A percentile compares a stretch with the other conserved stretches of the same genome.
Evolutionary conservation across 2,329 filamentous ascomycete genomes (phyloP).

Genomic region (Whalleya microplaca): DNA sequence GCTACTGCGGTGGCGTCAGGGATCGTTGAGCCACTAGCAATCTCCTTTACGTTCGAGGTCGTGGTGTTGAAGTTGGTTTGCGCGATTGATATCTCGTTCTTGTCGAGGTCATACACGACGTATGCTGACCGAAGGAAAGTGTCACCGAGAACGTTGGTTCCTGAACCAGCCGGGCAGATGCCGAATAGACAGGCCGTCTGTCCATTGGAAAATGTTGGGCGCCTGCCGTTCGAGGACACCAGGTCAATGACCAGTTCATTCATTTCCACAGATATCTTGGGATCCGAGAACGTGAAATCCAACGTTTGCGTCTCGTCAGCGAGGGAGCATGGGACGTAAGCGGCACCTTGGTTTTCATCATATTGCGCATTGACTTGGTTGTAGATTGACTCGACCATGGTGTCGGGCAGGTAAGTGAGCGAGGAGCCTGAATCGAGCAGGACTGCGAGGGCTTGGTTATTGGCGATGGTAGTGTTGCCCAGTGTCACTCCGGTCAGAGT

Average conservation of each 20-base stretch:
- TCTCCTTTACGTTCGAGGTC: constrained; percentile 56
- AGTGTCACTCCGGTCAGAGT: constrained; percentile 65
- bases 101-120: constrained; percentile 73
- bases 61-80: constrained; percentile 67
- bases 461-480: constrained; percentile 46
- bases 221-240: constrained; percentile 48
- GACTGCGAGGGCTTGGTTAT: constrained; percentile 60
- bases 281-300: constrained; percentile 58
- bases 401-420: constrained; percentile 67
- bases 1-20: constrained; percentile 57
- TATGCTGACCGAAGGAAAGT: constrained; percentile 77
- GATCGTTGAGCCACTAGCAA: constrained; percentile 53
- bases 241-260: constrained; percentile 63
- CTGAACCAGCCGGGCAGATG: constrained; percentile 59
- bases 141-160: constrained; percentile 69
- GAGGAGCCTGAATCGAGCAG: constrained; percentile 74
- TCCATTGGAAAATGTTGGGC: constrained; percentile 57
- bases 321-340: constrained; percentile 65
- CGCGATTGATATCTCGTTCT: constrained; percentile 72
- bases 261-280: constrained; percentile 59
- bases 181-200: constrained; percentile 67
- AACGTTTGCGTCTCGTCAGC: constrained; percentile 46
- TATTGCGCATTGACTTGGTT: constrained; percentile 51
- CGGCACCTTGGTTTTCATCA: constrained; percentile 53
- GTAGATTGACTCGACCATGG: constrained; percentile 50